Evolutionary conservation across 441 rosid genomes (phyloP), one percentile per base, ranked within the genome.

Genomic region (Croton laevigatus): DNA sequence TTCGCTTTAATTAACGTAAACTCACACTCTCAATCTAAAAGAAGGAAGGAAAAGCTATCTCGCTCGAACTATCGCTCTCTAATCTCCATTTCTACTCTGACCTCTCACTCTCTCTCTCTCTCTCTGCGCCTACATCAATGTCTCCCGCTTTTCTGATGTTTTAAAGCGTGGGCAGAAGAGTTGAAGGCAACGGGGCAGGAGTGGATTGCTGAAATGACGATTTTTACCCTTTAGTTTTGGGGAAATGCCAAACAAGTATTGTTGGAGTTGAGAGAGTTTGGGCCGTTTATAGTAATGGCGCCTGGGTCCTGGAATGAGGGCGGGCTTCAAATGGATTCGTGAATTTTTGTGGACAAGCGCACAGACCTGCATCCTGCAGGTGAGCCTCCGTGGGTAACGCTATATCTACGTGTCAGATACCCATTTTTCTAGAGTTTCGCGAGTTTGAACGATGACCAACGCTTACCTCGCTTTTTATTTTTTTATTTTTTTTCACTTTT

Each of bases 111-210:
- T 48, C 62, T 48, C 42, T 51, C 40, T 52, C 61, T n/a, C 55
- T 6, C 62, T 69, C 73, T 71, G 76, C 76, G 75, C 77, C 81
- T 80, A 52, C 75, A 63, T 44, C 73, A 61, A 73, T 78, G 72
- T 59, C 89, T 86, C 90, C 90, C 93, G 93, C 93, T 86, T 83
- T 86, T 76, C 83, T 71, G 86, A 82, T 71, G 77, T 69, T 88
- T 88, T 59, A 78, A 77, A 34, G 73, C 75, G 42, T 61, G 48
- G 60, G 60, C 13, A 13, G 53, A 14, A 13, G 53, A 14, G 55
- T 65, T 38, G 55, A 0, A 49, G 23, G 58, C 32, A 27, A 27
- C 32, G 32, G 32, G 32, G 32, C 32, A 27, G 32, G 32, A 2
- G 32, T 27, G 72, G 20, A 14, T 44, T 34, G 65, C 3, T 5